Percentiles rank a stretch among this genome's conserved stretches.
Conservation (phyloP, 257 asterid species). For the Forsythia suspensa region DNA sequence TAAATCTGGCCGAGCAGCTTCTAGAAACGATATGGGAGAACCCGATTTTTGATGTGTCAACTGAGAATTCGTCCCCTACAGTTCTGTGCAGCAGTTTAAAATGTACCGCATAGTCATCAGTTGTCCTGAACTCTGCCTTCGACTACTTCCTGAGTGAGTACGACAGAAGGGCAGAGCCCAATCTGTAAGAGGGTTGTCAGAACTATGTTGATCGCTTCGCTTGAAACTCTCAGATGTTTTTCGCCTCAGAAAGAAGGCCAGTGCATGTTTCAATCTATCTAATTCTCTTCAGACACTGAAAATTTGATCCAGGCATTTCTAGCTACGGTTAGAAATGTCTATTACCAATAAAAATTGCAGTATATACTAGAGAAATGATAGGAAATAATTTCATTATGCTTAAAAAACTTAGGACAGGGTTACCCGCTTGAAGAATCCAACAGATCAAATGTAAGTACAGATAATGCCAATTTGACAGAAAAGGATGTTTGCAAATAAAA, state of each 20-base stretch:
- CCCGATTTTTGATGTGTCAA: constrained; percentile 21
- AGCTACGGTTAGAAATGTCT: constrained; percentile 26
- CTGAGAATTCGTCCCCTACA: constrained; percentile 33
- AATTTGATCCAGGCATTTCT: constrained; percentile 18
- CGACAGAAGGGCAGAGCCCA: constrained; percentile 72
- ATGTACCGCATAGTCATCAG: constrained; percentile 56
- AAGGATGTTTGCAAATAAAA: not conserved
- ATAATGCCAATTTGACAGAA: not conserved
- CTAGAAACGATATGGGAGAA: constrained; percentile 35
- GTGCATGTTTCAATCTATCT: constrained; percentile 79
- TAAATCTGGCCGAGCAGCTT: constrained; percentile 26
- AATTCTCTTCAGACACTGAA: constrained; percentile 82
- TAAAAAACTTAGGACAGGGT: not conserved
- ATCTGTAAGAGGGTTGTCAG: constrained; percentile 84
- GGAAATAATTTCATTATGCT: constrained; percentile 31
- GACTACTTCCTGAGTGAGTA: constrained; percentile 82
- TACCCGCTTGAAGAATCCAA: not conserved
- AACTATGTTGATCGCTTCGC: constrained; percentile 97
- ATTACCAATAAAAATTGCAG: not conserved
- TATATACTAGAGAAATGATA: not conserved
- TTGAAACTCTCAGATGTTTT: constrained; percentile 83
- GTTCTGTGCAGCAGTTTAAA: constrained; percentile 45
- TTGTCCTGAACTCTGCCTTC: constrained; percentile 71
- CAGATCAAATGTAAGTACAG: not conserved
- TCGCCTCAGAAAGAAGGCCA: constrained; percentile 90